Base-by-base conservation (phyloP, 192 early-diverging fungal genomes). In the Ambispora gerdemannii region DNA sequence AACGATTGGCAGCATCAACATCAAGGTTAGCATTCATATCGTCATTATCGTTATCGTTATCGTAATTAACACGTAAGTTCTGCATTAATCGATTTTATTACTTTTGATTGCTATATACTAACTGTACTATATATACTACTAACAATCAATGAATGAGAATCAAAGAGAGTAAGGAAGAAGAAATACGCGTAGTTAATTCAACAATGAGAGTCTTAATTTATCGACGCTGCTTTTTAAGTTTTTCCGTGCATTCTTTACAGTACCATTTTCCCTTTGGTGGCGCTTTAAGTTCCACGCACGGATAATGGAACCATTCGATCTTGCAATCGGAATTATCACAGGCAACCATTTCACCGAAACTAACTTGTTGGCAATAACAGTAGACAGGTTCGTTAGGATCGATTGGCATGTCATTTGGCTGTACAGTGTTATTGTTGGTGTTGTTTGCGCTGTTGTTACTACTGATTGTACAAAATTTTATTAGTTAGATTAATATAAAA, bases 251-350 rank as follows among this genome's bases (percentile, higher is more conserved):
- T 36, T 90, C 87, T 22, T 84, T 83, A 74, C 97, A 99, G 80
- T 89, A 99, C 97, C 97, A 99, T 74, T 90, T 90, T 17, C 95
- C 97, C 71, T 95, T 93, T 15, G 92, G 93, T 35, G 88, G 93
- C 17, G 83, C 87, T 33, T 86, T 90, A 31, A 99, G 84, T 25
- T 91, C 92, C 15, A 96, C 97, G 70, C 97, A 99, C 0, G 83
- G 87, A 67, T 93, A 84, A 80, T 99, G 97, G 84, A 99, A 99
- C 97, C 97, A 99, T 81, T 99, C 95, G 69, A 93, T 89, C 52
- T 91, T 89, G 76, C 97, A 98, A 87, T 93, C 92, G 50, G 90
- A 89, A 77, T 98, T 93, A 72, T 93, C 91, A 70, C 91, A 92
- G 25, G 91, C 97, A 55, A 99, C 93, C 97, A 99, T 99, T 55